These are phyloP conservation scores for Tulasnella sp. DNA, from an alignment of 768 basidiomycete genomes.

Conservation along the genomic window DNA sequence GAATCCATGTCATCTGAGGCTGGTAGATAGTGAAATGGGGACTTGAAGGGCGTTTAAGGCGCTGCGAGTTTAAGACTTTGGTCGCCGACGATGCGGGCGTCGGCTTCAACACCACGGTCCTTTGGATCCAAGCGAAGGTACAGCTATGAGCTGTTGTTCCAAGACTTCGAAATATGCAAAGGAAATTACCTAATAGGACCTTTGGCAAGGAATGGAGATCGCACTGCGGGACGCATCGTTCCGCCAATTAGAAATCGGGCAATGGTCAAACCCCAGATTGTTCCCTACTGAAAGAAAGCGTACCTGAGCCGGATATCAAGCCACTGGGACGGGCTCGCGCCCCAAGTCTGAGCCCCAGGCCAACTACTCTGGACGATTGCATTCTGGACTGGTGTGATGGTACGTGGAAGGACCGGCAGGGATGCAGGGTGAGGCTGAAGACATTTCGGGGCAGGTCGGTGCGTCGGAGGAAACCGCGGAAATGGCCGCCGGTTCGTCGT, in stretches of 20 bases:
- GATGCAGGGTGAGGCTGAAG: not conserved
- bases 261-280: not conserved
- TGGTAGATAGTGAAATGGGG: slow-evolving; percentile 98
- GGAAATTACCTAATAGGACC: not conserved
- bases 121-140: not conserved
- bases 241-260: not conserved
- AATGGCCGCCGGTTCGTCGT: not conserved
- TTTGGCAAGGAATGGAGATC: not conserved
- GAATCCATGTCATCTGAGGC: slow-evolving; percentile 88
- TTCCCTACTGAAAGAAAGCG: not conserved
- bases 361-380: not conserved
- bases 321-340: not conserved
- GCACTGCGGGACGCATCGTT: not conserved
- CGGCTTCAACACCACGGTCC: slow-evolving; percentile 48
- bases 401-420: not conserved
- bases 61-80: slow-evolving; percentile 80
- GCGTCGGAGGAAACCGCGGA: not conserved
- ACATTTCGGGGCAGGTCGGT: slow-evolving; percentile 2
- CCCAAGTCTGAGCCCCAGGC: not conserved
- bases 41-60: slow-evolving; percentile 80
- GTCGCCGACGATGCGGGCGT: slow-evolving; percentile 61
- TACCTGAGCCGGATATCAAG: not conserved
- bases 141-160: not conserved
- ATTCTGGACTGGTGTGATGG: not conserved
- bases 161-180: not conserved